These are phyloP conservation scores for Diospyros kaki DNA, from an alignment of 148 eudicot genomes.

Conservation along the genomic window DNA sequence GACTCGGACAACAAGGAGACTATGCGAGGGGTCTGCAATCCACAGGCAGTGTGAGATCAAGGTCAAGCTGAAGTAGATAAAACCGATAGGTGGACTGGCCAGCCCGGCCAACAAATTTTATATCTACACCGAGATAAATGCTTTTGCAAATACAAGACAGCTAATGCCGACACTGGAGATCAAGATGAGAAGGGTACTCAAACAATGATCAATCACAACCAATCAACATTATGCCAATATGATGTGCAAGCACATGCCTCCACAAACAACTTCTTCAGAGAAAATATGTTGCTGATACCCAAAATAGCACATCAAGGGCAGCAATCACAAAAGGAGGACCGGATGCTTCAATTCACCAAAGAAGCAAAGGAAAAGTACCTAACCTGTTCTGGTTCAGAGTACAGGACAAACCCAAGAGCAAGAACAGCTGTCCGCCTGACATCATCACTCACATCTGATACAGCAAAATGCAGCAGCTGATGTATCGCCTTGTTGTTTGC, in stretches of 20 bases:
- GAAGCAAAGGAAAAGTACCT: conserved; percentile 11
- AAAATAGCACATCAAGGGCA: not conserved
- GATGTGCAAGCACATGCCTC: too few relatives aligned
- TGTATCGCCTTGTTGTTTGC: conserved; percentile 97
- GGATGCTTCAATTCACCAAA: not conserved
- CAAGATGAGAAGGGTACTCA: too few relatives aligned
- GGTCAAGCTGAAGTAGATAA: not conserved
- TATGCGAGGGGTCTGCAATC: conserved; percentile 84
- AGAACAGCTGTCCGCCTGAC: conserved; percentile 96
- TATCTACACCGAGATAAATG: too few relatives aligned
- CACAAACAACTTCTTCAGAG: too few relatives aligned
- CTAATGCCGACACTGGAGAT: too few relatives aligned
- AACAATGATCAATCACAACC: too few relatives aligned
- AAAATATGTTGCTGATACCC: not conserved
- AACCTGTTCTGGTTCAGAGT: conserved; percentile 98
- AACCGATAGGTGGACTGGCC: not conserved
- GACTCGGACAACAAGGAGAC: conserved; percentile 90
- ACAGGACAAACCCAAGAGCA: conserved; percentile 96
- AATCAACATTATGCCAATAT: too few relatives aligned
- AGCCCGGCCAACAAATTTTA: too few relatives aligned
- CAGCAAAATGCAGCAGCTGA: conserved; percentile 97
- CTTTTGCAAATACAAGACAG: too few relatives aligned
- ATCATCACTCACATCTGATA: conserved; percentile 97
- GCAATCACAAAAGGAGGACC: conserved; percentile 3
- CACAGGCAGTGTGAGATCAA: conserved; percentile 9